These are phyloP conservation scores for Populus trichocarpa DNA, from an alignment of 441 rosid species.

Conservation along the genomic window DNA sequence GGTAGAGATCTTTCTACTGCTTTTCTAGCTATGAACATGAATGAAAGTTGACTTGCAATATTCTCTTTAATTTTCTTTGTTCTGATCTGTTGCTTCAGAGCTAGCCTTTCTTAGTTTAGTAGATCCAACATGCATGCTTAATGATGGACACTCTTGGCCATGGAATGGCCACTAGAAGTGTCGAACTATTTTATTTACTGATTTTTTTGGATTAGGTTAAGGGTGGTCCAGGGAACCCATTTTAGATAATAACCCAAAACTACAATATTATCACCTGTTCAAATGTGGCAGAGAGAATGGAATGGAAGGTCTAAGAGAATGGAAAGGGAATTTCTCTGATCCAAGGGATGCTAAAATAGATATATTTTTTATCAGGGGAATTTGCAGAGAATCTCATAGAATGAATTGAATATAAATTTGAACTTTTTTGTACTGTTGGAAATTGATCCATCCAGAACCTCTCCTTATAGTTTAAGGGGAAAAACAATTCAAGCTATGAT, in stretches of 20 bases:
- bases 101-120: too few relatives aligned
- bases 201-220: neutral
- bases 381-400: conserved; percentile 19
- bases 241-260: neutral
- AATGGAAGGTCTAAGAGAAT: conserved; percentile 19
- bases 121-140: too few relatives aligned
- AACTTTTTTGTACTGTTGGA: conserved; percentile 19
- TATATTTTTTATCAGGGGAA: conserved; percentile 9
- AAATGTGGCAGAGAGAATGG: conserved; percentile 7
- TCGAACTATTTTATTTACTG: neutral
- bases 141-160: neutral
- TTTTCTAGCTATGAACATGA: neutral
- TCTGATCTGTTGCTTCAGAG: neutral
- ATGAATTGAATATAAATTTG: conserved; percentile 21
- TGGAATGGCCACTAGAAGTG: neutral
- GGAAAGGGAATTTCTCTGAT: conserved; percentile 29
- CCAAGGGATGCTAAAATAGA: conserved; percentile 11
- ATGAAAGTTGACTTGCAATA: neutral
- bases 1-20: too few relatives aligned
- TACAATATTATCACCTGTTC: neutral
- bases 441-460: conserved; percentile 21
- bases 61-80: neutral
- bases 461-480: conserved; percentile 10
- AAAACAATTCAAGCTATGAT: conserved; percentile 18
- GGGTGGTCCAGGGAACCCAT: neutral